Evolutionary conservation across 2,329 filamentous ascomycete genomes (phyloP), one percentile per base, ranked within the genome.

Genomic region (Talaromyces sp.): DNA sequence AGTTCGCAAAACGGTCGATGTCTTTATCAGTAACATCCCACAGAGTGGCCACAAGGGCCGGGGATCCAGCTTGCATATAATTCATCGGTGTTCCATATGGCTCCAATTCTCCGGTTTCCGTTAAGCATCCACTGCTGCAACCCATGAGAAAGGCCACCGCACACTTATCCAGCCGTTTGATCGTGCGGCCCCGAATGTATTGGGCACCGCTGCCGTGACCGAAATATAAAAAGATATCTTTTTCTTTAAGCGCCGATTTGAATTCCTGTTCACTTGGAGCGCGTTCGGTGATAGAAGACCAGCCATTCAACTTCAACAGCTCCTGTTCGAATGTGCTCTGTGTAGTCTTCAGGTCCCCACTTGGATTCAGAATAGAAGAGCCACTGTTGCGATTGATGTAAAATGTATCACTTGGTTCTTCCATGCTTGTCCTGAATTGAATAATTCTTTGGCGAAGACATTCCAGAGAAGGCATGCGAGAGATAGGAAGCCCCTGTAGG

Each of bases 11-110:
- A 19, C 93, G 89, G 78, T 99, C 96, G 73, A 97, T 96, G 74
- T 99, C 95, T 70, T 91, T 91, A 73, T 99, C 95, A 10, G 95
- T 99, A 56, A 99, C 95, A 75, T 99, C 95, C 95, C 95, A 99
- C 42, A 99, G 81, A 17, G 93, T 97, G 53, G 92, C 95, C 2
- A 98, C 87, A 10, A 98, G 86, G 0, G 93, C 92, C 3, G 92
- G 92, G 67, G 85, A 87, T 1, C 92, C 93, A 0, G 92, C 93
- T 67, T 93, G 87, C 77, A 99, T 87, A 77, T 98, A 98, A 69
- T 93, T 92, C 78, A 93, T 87, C 27, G 95, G 90, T 60, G 93
- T 92, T 1, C 95, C 93, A 68, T 90, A 89, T n/a, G 90, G 88
- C 74, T 98, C 93, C 70, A 96, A 96, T 65, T 92, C 89, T 56